Conservation (phyloP, 495 filamentous ascomycete species). For the Letharia columbiana region DNA sequence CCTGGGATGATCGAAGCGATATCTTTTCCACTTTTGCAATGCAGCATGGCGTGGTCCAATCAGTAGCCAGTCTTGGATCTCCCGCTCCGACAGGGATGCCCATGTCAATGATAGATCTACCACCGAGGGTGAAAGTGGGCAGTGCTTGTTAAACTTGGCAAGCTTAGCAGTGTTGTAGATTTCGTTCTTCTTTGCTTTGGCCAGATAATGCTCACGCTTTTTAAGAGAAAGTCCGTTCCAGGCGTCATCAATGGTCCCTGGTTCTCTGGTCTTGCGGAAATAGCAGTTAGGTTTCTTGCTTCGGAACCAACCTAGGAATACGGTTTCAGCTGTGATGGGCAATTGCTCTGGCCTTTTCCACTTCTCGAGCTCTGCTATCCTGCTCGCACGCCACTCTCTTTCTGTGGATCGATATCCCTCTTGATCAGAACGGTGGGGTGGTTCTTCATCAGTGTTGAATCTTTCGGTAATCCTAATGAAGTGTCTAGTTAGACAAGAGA, state of each 20-base stretch:
- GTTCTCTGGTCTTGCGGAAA: neutral
- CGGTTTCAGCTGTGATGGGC: neutral
- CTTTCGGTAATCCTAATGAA: neutral
- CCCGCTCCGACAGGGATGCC: neutral
- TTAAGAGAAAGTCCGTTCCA: neutral
- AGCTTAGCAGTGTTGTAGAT: neutral
- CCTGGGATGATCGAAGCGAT: slow-evolving; percentile 11
- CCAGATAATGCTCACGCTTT: neutral
- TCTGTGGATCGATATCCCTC: neutral
- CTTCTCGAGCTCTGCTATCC: neutral
- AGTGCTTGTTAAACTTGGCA: slow-evolving; percentile 1
- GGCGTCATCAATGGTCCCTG: neutral
- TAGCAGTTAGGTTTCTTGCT: neutral
- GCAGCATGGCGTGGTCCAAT: neutral
- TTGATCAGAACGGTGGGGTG: neutral
- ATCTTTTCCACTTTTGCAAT: slow-evolving; percentile 13
- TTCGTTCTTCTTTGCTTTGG: neutral
- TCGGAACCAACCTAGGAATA: neutral
- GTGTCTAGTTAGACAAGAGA: neutral
- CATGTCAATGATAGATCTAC: neutral
- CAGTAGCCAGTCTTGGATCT: neutral
- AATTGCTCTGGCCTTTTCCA: neutral
- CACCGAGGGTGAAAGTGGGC: neutral
- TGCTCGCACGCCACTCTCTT: neutral
- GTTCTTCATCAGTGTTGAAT: neutral